Evolutionary conservation across 768 basidiomycete genomes (phyloP), one percentile per base, ranked within the genome.

Genomic region (Rhodosporidiobolus odoratus): DNA sequence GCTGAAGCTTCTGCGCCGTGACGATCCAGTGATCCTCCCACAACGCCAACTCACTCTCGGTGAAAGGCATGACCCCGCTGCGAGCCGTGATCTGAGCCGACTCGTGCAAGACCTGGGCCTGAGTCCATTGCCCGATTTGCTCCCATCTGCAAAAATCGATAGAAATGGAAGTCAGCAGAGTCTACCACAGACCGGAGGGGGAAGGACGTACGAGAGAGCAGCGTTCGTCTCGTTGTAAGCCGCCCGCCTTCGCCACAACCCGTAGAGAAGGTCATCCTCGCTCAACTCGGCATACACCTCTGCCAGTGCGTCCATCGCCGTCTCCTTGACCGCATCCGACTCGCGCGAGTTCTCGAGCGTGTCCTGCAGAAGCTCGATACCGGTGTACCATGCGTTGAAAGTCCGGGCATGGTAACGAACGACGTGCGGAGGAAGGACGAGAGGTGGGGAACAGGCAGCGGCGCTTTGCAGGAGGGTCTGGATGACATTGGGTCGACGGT

Each of bases 1-100:
- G 90, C 78, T 98, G 96, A 25, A 99, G 83, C 80, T 99, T 99
- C 81, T 95, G 91, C 1, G 92, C 89, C 1, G 93, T 85, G 13
- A 94, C 82, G 68, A 99, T 90, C 95, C 96, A 99, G 79, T 99
- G 96, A 78, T 99, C 96, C 77, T 99, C 96, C 96, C 96, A 99
- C 27, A 99, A 82, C 76, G 90, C 92, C 79, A 94, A 97, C 79
- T 99, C 96, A 2, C 89, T 84, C 79, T 99, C 96, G 19, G 90
- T 89, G 82, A 94, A 98, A 2, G 93, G 87, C 62, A 96, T 86
- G 10, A 85, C 82, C 8, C 92, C 91, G 6, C 85, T 83, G 56
- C 92, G 84, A 13, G 92, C 88, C 79, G 88, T 90, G 74, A 83
- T 87, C 80, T 97, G 94, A 1, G 94, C 96, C 34, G 83, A 81